These are phyloP conservation scores for thale cress (Arabidopsis thaliana) DNA, from an alignment of 345 rosid species.

Conservation along the genomic window TAIR10.1 NC_003075.7:16554001-16554500, in stretches of 20 bases:
- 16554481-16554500: conserved; percentile 76
- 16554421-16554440: conserved; percentile 93
- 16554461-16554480: conserved; percentile 98
- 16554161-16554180: conserved; percentile 59
- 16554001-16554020: background rate
- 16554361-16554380: conserved; percentile 96
- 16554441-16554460: conserved; percentile 92
- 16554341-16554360: conserved; percentile 94
- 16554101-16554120: conserved; percentile 91
- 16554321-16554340: conserved; percentile 54
- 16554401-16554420: conserved; percentile 99
- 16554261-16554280: conserved; percentile 41
- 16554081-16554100: conserved; percentile 93
- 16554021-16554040: background rate
- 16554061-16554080: background rate
- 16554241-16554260: conserved; percentile 67
- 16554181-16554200: conserved; percentile 45
- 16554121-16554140: conserved; percentile 83
- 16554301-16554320: conserved; percentile 41
- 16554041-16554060: background rate
- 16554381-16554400: conserved; percentile 98
- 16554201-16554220: conserved; percentile 71
- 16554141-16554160: conserved; percentile 64
- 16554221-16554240: conserved; percentile 55
- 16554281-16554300: conserved; percentile 40